Percentiles rank a stretch among this genome's conserved stretches.
These are phyloP conservation scores for Diaporthe sp. DNA, from an alignment of 2,329 filamentous ascomycete genomes.

Conservation along the genomic window DNA sequence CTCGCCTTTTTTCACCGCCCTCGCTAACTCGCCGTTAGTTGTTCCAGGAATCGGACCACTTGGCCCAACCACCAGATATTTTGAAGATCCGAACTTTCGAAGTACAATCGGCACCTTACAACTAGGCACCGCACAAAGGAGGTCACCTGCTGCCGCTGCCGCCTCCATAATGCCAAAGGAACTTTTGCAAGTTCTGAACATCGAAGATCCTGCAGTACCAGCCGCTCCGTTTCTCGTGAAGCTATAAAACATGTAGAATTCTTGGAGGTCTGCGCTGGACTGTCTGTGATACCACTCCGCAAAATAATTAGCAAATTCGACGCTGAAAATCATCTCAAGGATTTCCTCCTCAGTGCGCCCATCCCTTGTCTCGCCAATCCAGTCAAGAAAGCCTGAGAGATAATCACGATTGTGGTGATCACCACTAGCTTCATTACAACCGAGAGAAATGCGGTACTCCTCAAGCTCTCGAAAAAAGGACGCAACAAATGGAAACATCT, in stretches of 20 bases:
- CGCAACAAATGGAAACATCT: background rate
- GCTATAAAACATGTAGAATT: background rate
- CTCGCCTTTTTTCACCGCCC: background rate
- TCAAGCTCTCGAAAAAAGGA: background rate
- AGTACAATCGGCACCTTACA: background rate
- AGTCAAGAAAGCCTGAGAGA: background rate
- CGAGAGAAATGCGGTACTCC: background rate
- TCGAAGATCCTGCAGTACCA: background rate
- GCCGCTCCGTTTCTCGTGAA: fast-evolving
- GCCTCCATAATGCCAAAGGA: background rate
- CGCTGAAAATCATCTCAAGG: background rate
- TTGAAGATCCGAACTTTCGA: background rate
- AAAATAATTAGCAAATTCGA: background rate
- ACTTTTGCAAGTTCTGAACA: background rate
- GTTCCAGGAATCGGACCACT: background rate
- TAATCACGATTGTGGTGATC: background rate
- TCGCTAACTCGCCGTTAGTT: background rate
- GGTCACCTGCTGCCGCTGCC: background rate
- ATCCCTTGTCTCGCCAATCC: background rate
- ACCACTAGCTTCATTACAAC: background rate
- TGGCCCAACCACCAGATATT: background rate
- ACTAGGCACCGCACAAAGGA: background rate
- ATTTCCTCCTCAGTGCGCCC: background rate
- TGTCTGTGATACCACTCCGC: background rate
- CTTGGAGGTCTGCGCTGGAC: background rate